Evolutionary conservation across 2,329 filamentous ascomycete genomes (phyloP).

Genomic region (Colletotrichum sidae): DNA sequence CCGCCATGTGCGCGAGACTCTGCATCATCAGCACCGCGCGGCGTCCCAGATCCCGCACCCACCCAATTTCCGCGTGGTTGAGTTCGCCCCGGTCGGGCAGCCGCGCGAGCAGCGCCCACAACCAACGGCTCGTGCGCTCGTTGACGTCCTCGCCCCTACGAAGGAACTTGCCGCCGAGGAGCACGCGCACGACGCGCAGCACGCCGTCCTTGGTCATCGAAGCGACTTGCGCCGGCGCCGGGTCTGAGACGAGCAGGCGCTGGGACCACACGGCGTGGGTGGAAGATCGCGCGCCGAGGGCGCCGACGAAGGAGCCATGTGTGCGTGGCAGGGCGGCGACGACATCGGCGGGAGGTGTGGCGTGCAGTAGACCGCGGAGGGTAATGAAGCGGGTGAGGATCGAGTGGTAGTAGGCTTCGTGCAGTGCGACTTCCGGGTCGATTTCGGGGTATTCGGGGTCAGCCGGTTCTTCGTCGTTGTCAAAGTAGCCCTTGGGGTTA

Average conservation of each 20-base stretch:
- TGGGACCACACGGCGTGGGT: slow-evolving; percentile 64
- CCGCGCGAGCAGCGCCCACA: slow-evolving; percentile 84
- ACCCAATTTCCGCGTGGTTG: slow-evolving; percentile 79
- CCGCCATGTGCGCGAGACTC: slow-evolving; percentile 65
- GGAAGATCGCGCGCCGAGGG: slow-evolving; percentile 62
- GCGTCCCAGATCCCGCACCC: slow-evolving; percentile 83
- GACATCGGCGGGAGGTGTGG: slow-evolving; percentile 62
- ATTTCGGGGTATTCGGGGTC: slow-evolving; percentile 47
- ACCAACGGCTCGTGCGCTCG: slow-evolving; percentile 81
- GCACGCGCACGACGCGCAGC: slow-evolving; percentile 73
- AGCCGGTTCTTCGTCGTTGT: slow-evolving; percentile 39
- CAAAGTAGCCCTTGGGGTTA: slow-evolving; percentile 42
- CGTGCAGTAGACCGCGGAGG: slow-evolving; percentile 73
- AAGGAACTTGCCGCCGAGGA: slow-evolving; percentile 74
- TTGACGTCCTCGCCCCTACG: slow-evolving; percentile 69
- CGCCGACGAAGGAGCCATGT: slow-evolving; percentile 66
- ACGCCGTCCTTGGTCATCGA: slow-evolving; percentile 75
- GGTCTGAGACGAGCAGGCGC: slow-evolving; percentile 65
- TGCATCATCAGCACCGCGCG: slow-evolving; percentile 73
- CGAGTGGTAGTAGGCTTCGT: slow-evolving; percentile 74
- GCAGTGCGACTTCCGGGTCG: slow-evolving; percentile 57
- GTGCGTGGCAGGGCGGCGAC: slow-evolving; percentile 64
- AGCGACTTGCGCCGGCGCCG: slow-evolving; percentile 69
- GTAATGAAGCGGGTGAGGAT: slow-evolving; percentile 73
- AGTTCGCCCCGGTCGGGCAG: slow-evolving; percentile 81